phyloP scores from a whole-genome alignment of 202 grass and related monocot genomes.

The Schoenoplectus triqueter region DNA sequence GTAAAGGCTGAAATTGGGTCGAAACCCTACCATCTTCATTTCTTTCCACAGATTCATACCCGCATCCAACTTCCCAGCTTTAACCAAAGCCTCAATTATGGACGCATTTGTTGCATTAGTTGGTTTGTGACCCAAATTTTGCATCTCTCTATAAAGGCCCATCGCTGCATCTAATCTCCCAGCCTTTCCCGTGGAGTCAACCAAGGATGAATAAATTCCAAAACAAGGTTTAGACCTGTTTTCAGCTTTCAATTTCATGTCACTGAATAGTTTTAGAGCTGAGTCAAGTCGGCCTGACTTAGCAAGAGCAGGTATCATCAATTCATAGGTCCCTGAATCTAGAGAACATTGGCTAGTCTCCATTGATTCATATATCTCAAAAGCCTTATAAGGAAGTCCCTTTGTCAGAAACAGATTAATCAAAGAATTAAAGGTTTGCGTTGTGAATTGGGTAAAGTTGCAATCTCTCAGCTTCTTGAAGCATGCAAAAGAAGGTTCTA shows the following conservation, averaged over 20 bases:
- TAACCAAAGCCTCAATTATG: conserved; percentile 73
- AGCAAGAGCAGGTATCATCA: conserved; percentile 73
- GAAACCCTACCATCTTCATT: conserved; percentile 63
- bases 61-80: conserved; percentile 80
- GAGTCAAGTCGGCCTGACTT: conserved; percentile 78
- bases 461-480: conserved; percentile 85
- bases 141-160: conserved; percentile 87
- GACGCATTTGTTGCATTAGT: conserved; percentile 52
- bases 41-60: conserved; percentile 89
- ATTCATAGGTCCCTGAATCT: conserved; percentile 71
- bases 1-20: conserved; percentile 78
- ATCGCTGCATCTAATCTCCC: conserved; percentile 85
- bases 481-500: conserved; percentile 76
- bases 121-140: conserved; percentile 56
- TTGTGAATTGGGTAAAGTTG: conserved; percentile 51
- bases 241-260: conserved; percentile 60
- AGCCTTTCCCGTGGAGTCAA: conserved; percentile 77
- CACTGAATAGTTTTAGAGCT: conserved; percentile 74
- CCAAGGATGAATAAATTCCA: conserved; percentile 62
- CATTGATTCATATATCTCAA: conserved; percentile 90
- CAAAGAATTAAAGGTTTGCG: conserved; percentile 70
- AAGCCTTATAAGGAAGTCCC: conserved; percentile 85
- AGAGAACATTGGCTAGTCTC: conserved; percentile 47
- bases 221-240: conserved; percentile 40
- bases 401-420: conserved; percentile 79